Evolutionary conservation across 2,329 filamentous ascomycete genomes (phyloP).

Genomic region (Sarocladium brachiariae): DNA sequence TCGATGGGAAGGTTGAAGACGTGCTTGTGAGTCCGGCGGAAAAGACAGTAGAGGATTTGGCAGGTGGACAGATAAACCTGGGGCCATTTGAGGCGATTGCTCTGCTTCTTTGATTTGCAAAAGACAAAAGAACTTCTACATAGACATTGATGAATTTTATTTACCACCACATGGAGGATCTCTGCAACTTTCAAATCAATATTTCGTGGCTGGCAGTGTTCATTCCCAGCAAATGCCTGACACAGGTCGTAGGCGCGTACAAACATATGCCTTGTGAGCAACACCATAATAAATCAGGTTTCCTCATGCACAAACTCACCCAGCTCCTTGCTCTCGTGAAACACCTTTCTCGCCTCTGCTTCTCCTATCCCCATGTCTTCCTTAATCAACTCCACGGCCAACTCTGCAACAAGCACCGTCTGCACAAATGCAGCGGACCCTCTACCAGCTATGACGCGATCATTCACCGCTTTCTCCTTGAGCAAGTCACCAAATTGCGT

Average conservation of each 20-base stretch:
- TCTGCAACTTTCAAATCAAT: too few relatives aligned
- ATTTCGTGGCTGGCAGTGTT: too few relatives aligned
- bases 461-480: slow-evolving; percentile 54
- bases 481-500: slow-evolving; percentile 51
- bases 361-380: slow-evolving; percentile 44
- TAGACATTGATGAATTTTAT: slow-evolving; percentile 11
- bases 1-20: slow-evolving; percentile 21
- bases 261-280: too few relatives aligned
- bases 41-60: slow-evolving; percentile 22
- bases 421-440: slow-evolving; percentile 66
- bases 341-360: slow-evolving; percentile 42
- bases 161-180: too few relatives aligned
- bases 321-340: slow-evolving; percentile 60
- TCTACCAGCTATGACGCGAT: slow-evolving; percentile 58
- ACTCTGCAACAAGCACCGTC: slow-evolving; percentile 69
- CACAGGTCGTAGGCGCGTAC: too few relatives aligned
- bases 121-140: slow-evolving; percentile 15
- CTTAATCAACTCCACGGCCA: slow-evolving; percentile 47
- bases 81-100: slow-evolving; percentile 30
- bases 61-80: slow-evolving; percentile 21
- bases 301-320: slow-evolving; percentile 64
- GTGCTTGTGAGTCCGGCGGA: slow-evolving; percentile 27
- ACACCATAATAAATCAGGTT: slow-evolving; percentile 11
- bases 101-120: slow-evolving; percentile 20
- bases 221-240: too few relatives aligned